Evolutionary conservation across 148 eudicot genomes (phyloP), one percentile per base, ranked within the genome.

Genomic region (Dianthus caryophyllus): DNA sequence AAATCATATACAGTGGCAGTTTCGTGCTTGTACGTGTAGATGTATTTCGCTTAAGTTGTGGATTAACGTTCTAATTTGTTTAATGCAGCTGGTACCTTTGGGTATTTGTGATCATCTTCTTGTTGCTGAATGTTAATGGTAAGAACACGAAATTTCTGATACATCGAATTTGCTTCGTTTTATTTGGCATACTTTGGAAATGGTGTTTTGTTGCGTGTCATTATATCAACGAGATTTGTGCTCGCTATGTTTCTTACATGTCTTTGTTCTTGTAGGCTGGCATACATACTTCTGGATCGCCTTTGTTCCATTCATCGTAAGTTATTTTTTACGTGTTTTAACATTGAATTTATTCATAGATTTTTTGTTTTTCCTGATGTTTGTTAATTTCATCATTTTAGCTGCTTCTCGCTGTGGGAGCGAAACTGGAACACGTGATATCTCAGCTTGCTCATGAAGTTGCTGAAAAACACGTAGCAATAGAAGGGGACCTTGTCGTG

Each of bases 261-360:
- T 66, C 9, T 44, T 14, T 31, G 33, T 50, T 20, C 53, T 60
- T 75, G 75, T 87, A 93, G 98, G 96, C n/a, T 93, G 98, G 98
- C 91, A 93, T 72, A 88, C 96, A 14, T 93, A 93, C 71, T 93
- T 93, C 71, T 93, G 98, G 98, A 87, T 93, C 15, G 96, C 98
- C 14, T 93, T 93, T 66, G 18, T 93, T 78, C 98, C 97, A 12
- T 84, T 90, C 77, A 3, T 86, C 36, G 80, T 77, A 49, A 72
- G 84, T 71, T 54, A 14, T 48, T n/a, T 53, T 56, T 25, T n/a
- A 12, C 52, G 20, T 25, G 48, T 31, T 21, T 41, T 17, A 27
- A 25, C 39, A 17, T 68, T 50, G 7, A 16, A 50, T 3, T 41
- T 41, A 41, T 41, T 41, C 12, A 3, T 4, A 41, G 5, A 11